Conservation (phyloP, 2,329 filamentous ascomycete species). For the Leptodontidium sp. region DNA sequence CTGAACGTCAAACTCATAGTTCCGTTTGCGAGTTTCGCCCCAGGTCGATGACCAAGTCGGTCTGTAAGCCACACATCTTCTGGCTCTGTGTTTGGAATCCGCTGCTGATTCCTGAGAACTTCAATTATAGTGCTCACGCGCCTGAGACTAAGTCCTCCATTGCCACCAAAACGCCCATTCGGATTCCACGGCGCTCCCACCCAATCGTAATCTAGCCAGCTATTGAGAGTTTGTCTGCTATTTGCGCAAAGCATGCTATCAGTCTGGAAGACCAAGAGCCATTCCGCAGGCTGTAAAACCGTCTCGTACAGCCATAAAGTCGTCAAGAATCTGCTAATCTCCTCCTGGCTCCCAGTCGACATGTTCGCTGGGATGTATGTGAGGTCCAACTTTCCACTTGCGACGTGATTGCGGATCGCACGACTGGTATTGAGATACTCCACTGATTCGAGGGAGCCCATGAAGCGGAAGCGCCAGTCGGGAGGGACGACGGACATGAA, state of each 20-base stretch:
- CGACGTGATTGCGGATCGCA: slow-evolving; percentile 52
- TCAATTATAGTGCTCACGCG: slow-evolving; percentile 61
- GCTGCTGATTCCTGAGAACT: slow-evolving; percentile 57
- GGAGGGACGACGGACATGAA: slow-evolving; percentile 64
- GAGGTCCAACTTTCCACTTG: slow-evolving; percentile 56
- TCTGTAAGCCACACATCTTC: slow-evolving; percentile 66
- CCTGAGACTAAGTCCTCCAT: slow-evolving; percentile 54
- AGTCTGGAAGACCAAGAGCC: slow-evolving; percentile 63
- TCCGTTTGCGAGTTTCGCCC: slow-evolving; percentile 60
- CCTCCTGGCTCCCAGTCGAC: slow-evolving; percentile 58
- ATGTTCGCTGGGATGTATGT: slow-evolving; percentile 61
- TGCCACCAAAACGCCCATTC: slow-evolving; percentile 44
- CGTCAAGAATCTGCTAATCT: slow-evolving; percentile 61
- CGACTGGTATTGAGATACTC: slow-evolving; percentile 54
- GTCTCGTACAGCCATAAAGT: slow-evolving; percentile 60
- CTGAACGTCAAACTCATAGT: slow-evolving; percentile 58
- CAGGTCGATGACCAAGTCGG: slow-evolving; percentile 58
- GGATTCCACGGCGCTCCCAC: slow-evolving; percentile 48
- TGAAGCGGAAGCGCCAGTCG: slow-evolving; percentile 65
- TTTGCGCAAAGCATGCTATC: slow-evolving; percentile 66
- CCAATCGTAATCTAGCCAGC: slow-evolving; percentile 48
- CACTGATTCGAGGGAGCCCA: slow-evolving; percentile 59
- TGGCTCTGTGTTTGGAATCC: slow-evolving; percentile 54
- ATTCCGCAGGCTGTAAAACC: slow-evolving; percentile 59
- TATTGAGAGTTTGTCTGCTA: slow-evolving; percentile 50